A percentile compares a stretch with the other conserved stretches of the same genome.
Evolutionary conservation across 306 rosid species (phyloP).

Genomic region (Prunus salicina): DNA sequence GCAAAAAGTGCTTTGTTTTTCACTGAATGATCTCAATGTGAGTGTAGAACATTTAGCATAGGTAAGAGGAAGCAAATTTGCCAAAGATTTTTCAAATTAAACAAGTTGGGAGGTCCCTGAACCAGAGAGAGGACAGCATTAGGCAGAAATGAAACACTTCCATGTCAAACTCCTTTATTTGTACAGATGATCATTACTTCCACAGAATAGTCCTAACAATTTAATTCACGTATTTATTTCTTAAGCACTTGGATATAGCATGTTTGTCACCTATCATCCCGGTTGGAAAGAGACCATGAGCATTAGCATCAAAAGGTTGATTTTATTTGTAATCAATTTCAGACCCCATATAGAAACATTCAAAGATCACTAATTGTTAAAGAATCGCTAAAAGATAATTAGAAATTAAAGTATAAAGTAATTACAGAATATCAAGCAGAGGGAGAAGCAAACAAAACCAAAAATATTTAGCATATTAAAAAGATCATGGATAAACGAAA

Average conservation of each 20-base stretch:
- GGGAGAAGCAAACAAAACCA: not conserved
- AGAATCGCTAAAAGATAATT: not conserved
- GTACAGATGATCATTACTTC: not conserved
- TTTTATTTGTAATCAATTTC: not conserved
- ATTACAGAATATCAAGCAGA: not conserved
- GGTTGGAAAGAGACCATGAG: not conserved
- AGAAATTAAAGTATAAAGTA: no score
- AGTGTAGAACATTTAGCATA: not conserved
- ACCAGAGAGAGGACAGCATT: not conserved
- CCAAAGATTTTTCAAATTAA: not conserved
- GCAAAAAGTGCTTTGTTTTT: not conserved
- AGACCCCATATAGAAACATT: not conserved
- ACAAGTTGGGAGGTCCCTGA: not conserved
- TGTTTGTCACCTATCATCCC: constrained; percentile 3
- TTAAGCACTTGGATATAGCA: not conserved
- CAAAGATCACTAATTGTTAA: not conserved
- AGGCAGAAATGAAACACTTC: not conserved
- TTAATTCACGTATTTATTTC: not conserved
- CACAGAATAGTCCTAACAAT: not conserved
- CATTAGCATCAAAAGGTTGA: not conserved
- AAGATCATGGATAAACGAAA: not conserved
- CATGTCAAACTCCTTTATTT: constrained; percentile 3
- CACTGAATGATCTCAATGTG: not conserved
- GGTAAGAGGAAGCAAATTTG: not conserved
- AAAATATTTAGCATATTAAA: not conserved